Base-by-base conservation (phyloP, 345 rosid genomes). In the Brassica carinata region DNA sequence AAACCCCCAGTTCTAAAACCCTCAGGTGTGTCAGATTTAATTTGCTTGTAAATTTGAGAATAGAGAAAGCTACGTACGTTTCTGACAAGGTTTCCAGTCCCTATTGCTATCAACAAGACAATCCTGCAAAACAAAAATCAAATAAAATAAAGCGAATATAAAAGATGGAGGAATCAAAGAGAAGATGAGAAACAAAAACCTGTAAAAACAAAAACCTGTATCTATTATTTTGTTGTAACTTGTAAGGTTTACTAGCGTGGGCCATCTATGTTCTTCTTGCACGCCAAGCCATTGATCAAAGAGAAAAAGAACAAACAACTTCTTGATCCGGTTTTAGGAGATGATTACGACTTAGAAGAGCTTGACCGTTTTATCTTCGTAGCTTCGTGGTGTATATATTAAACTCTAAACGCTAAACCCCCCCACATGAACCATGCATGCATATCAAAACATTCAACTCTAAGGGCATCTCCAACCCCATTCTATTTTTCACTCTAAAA, bases 81-180 rank as follows among this genome's bases (percentile, higher is more conserved):
- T 89, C 65, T 94, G 97, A 72, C 94, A 94, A 78, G 91, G 71
- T 81, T 88, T 94, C 98, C 97, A 94, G 62, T 92, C 89, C 75
- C 97, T 89, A 31, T 90, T 82, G 82, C 69, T 81, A 8, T 89
- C 84, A 17, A 92, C 78, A 7, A 94, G 96, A 75, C 98, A 94
- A 82, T 92, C 93, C 98, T 92, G 79, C 72, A 80, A 51, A 5
- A 55, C 7, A 55, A 17, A 5, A 2, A 43, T 14, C 26, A 29
- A 5, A 67, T 65, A 51, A 6, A 8, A 62, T 1, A 23, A 63
- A 15, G 30, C 30, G 4, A 82, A 43, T 38, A 81, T 72, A 5
- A 18, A 13, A 6, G 45, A 73, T 27, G 1, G 15, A 0, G n/a
- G 29, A 14, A 48, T 9, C 15, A 38, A 64, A 40, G 19, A 45